phyloP scores from a whole-genome alignment of 768 basidiomycete genomes.

The Mycena filopes region DNA sequence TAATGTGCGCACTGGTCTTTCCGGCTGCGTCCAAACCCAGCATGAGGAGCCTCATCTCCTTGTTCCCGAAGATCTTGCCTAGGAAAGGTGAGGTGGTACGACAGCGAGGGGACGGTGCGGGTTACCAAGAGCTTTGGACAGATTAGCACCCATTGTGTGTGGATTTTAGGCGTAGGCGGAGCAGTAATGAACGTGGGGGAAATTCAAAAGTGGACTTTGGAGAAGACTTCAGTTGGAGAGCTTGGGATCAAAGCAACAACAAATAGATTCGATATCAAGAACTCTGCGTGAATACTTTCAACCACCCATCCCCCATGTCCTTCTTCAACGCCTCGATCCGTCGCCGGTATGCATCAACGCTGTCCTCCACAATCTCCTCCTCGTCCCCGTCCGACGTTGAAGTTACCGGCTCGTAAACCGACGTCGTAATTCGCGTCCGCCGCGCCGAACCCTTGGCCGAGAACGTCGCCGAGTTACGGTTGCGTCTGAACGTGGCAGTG shows the following conservation, averaged over 20 bases:
- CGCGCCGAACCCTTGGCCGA: constrained; percentile 56
- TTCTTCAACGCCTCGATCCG: constrained; percentile 84
- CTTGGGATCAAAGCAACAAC: constrained; percentile 16
- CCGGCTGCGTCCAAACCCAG: constrained; percentile 97
- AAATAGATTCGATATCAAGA: background rate
- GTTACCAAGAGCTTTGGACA: constrained; percentile 85
- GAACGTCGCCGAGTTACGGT: constrained; percentile 43
- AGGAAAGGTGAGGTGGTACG: constrained; percentile 29
- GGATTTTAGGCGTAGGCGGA: constrained; percentile 38
- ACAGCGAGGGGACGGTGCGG: constrained; percentile 16
- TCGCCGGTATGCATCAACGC: constrained; percentile 79
- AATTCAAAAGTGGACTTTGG: constrained; percentile 19
- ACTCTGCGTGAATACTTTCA: constrained; percentile 85
- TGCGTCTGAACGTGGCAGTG: constrained; percentile 30
- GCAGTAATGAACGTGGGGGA: constrained; percentile 67
- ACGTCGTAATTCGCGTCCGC: constrained; percentile 66
- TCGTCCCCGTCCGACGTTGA: constrained; percentile 38
- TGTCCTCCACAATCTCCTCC: constrained; percentile 48
- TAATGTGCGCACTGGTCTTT: constrained; percentile 87
- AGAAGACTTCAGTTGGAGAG: too few species aligned
- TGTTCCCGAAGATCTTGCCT: constrained; percentile 97
- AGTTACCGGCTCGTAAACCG: constrained; percentile 66
- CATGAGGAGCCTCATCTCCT: constrained; percentile 99
- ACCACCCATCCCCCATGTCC: constrained; percentile 92
- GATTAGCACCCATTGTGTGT: constrained; percentile 78